Evolutionary conservation across 1,284 basidiomycete genomes (phyloP).

Genomic region (Cystobasidium pallidum): DNA sequence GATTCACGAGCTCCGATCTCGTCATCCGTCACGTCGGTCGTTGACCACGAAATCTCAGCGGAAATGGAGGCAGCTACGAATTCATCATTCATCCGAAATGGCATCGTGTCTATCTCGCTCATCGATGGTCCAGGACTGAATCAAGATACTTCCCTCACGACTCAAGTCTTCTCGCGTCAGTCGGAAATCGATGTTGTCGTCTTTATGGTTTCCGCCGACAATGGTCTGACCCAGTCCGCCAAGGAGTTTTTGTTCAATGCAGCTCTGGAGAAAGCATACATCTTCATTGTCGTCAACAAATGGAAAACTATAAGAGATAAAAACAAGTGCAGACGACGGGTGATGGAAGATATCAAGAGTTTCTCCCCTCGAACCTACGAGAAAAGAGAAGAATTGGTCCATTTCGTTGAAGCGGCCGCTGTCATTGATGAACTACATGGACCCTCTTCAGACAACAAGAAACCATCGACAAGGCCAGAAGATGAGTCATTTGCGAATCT

Average conservation of each 20-base stretch:
- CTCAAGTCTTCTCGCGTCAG: slow-evolving; percentile 91
- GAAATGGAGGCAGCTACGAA: slow-evolving; percentile 39
- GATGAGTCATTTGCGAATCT: slow-evolving; percentile 80
- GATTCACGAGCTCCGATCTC: slow-evolving; percentile 66
- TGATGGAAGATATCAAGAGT: slow-evolving; percentile 92
- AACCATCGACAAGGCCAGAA: slow-evolving; percentile 37
- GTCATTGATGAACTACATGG: slow-evolving; percentile 55
- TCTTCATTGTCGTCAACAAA: slow-evolving; percentile 99
- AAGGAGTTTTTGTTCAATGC: slow-evolving; percentile 94
- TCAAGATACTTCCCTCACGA: slow-evolving; percentile 93
- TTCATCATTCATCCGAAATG: slow-evolving; percentile 89
- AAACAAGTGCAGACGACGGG: slow-evolving; percentile 83
- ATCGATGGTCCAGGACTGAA: slow-evolving; percentile 99
- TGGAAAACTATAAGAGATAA: slow-evolving; percentile 96
- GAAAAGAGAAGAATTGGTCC: slow-evolving; percentile 89
- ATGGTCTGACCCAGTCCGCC: slow-evolving; percentile 95
- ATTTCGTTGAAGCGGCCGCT: slow-evolving; percentile 89
- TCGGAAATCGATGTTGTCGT: slow-evolving; percentile 99
- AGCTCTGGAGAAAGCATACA: slow-evolving; percentile 94
- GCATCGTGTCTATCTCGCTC: slow-evolving; percentile 94
- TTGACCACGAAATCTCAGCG: slow-evolving; percentile 30
- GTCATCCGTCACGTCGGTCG: slow-evolving; percentile 24
- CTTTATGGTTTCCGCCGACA: slow-evolving; percentile 97
- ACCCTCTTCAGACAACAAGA: slow-evolving; percentile 48
- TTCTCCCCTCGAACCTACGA: slow-evolving; percentile 90